Base-by-base conservation (phyloP, 1,139 yeast species). In the Saccharomyces pastorianus region DNA sequence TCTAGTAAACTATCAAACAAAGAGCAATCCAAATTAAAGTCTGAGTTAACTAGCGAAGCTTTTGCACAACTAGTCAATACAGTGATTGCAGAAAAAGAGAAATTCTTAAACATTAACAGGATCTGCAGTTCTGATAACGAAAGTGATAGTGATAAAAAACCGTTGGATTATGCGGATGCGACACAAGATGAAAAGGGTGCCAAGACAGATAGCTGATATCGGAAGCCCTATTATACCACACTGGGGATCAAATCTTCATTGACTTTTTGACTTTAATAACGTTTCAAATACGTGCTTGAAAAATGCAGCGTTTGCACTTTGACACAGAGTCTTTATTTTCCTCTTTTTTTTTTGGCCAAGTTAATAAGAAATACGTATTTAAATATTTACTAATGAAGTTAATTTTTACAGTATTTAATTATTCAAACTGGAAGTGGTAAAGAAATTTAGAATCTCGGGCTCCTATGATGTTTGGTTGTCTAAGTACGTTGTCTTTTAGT, bases 1-100 rank as follows among this genome's bases (percentile, higher is more conserved):
- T 57, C 54, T 20, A 26, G 61, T 14, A 59, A 55, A 17, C 29
- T 62, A 9, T 46, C 51, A 26, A 38, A 51, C 32, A 52, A 53
- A 14, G 57, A 58, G 46, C 59, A 60, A n/a, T 58, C 56, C 34
- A 58, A 59, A 48, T 28, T 67, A 23, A 68, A 65, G 54, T 72
- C 77, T 11, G 65, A 71, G 14, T 50, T 73, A 47, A 71, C 72
- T 13, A 71, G 73, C 28, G 67, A 75, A 58, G 81, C 88, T 6
- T 85, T 88, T 69, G 85, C 83, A 46, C 91, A 84, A 64, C 80
- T 88, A 58, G 95, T 88, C 2, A 77, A 76, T 55, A 84, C 93
- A 0, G 95, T 91, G 0, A 73, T 81, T 34, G 76, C 81, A 54
- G 83, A 85, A 64, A 83, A 82, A 66, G 88, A 86, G 11, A 74